Base-by-base conservation (phyloP, 1,284 basidiomycete genomes). In the Ganoderma lingzhi region DNA sequence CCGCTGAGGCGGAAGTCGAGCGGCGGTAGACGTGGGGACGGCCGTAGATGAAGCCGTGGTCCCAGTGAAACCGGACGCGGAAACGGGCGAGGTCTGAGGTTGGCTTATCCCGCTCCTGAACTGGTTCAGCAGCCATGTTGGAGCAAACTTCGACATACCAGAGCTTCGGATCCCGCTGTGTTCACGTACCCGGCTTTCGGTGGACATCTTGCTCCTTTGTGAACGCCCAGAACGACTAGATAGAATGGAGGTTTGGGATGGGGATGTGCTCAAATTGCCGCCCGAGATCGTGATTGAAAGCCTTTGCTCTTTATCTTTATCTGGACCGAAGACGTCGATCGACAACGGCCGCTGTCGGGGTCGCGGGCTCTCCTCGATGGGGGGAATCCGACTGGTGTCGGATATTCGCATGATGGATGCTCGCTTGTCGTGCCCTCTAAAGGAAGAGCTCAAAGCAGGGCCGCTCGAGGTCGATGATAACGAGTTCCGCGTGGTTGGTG, bases 41-140 rank as follows among this genome's bases (percentile, higher is more conserved):
- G 55, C 65, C 23, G 65, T 53, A 35, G 71, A 68, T 9, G 71
- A 60, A 55, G 70, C 67, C 4, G 75, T 66, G 19, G 73, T 67
- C 28, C 76, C 79, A 51, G 74, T 78, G 3, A 78, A 80, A 3
- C 82, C 84, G 8, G 85, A 84, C 0, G 84, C 87, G 56, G 86
- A 86, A 3, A 88, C 81, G 28, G 85, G 80, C 0, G 87, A 86
- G 6, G 87, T 87, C 72, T 91, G 88, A 1, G 90, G 84, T 75
- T 92, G 89, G 69, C 85, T 87, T 17, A 85, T 84, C 0, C 82
- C 87, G 69, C 86, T 88, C 48, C 90, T 83, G 78, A 94, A 94
- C 3, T 90, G 86, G 73, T 89, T 92, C 77, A 93, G 90, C 9
- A 94, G 79, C 93, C 93, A 95, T 9, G 89, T 85, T 0, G 92